Evolutionary conservation across 345 rosid genomes (phyloP), one percentile per base, ranked within the genome.

Genomic region (Gossypium rotundifolium): DNA sequence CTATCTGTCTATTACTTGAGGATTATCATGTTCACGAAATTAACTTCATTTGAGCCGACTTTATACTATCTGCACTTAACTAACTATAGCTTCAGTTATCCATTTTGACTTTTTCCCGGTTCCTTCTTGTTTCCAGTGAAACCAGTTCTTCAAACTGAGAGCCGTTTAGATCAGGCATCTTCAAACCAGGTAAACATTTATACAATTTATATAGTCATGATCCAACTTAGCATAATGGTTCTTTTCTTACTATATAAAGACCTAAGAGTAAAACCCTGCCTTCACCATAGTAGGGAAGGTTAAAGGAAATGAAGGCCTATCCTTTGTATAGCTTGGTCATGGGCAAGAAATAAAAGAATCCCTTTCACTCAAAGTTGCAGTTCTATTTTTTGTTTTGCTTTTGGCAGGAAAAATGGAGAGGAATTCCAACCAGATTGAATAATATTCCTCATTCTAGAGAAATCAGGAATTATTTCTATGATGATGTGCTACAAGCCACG

Each of bases 361-460:
- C 2, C 27, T 79, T 77, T 18, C 58, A 58, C 74, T 80, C 83
- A n/a, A 55, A 65, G 14, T 57, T 73, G 20, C 45, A 62, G 4
- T 62, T 61, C 6, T 38, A 29, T 33, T 62, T 20, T 78, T 84
- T 74, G 65, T 75, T 75, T 83, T 67, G 76, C 74, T 64, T 73
- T 79, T 76, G 87, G 54, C 87, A 90, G 98, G 93, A 81, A 52
- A 88, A 83, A 27, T 94, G 98, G 98, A 85, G 90, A 79, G 98
- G 98, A 79, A 90, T 94, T 79, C 97, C 98, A 6, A 94, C 96
- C 23, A 86, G 92, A 75, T 78, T 94, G 88, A 94, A 94, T 79
- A 94, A 94, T 74, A 84, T 92, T 81, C 97, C 98, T 79, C 98
- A 94, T 83, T 94, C 98, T 9, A 87, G 93, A 76, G 97, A 94